These are phyloP conservation scores for Rhododendron ferrugineum DNA, from an alignment of 148 eudicot genomes.

Conservation along the genomic window DNA sequence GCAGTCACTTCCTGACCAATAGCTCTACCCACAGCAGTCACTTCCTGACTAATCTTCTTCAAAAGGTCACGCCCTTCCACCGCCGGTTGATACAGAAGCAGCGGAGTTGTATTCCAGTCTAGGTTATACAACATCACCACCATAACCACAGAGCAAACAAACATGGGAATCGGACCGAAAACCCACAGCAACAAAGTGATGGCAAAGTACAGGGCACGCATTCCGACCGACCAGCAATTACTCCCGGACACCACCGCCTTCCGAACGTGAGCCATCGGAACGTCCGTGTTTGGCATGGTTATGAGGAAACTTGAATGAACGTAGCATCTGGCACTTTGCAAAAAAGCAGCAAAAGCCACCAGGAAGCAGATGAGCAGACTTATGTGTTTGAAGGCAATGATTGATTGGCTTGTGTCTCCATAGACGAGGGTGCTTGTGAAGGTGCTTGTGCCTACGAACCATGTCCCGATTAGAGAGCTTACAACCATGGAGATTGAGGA, in stretches of 20 bases:
- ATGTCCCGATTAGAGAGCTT: constrained; percentile 63
- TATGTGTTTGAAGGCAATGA: constrained; percentile 56
- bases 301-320: constrained; percentile 56
- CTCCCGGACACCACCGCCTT: constrained; percentile 30
- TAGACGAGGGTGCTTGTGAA: constrained; percentile 37
- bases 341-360: constrained; percentile 49
- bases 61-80: not conserved
- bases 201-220: constrained; percentile 51
- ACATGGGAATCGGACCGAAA: constrained; percentile 83
- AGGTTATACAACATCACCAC: constrained; percentile 43
- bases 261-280: constrained; percentile 30
- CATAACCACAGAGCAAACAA: constrained; percentile 40
- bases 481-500: constrained; percentile 49
- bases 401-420: constrained; percentile 49
- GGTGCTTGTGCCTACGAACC: constrained; percentile 37
- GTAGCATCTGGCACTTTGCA: constrained; percentile 44
- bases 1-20: not conserved
- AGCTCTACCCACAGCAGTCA: not conserved
- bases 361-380: constrained; percentile 44
- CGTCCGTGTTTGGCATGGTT: constrained; percentile 49
- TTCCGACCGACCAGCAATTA: constrained; percentile 45
- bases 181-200: constrained; percentile 62
- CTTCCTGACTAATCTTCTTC: constrained; percentile 11
- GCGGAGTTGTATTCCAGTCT: constrained; percentile 48
- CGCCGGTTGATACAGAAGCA: constrained; percentile 27